Evolutionary conservation across 1,284 basidiomycete species (phyloP), one percentile per base, ranked within the genome.

Genomic region (Ceratorhiza oryzae-sativae): DNA sequence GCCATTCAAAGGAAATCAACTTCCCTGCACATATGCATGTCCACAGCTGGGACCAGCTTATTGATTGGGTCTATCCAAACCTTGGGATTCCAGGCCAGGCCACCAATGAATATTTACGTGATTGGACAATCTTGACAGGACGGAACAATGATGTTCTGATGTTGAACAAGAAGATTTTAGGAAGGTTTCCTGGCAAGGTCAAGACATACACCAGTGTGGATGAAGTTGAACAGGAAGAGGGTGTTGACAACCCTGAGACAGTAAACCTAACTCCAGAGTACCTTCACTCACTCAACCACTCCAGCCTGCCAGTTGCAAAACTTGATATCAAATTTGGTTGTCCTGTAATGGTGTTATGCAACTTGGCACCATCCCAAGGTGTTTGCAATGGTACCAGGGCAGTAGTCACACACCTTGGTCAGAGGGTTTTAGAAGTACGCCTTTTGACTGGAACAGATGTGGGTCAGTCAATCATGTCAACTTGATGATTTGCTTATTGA

Each of bases 341-440:
- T 51, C 80, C 81, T 2, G 23, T 83, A 0, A 81, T 83, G 18
- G 71, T 83, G 0, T 72, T 83, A 0, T 76, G 79, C 4, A 83
- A 83, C 60, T 73, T 83, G 0, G 74, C 74, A 34, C 78, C 79
- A 39, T 36, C 58, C 0, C 60, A 75, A 45, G 81, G 82, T 1
- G 75, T 83, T 1, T 83, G 82, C 73, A 83, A 83, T 77, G 80
- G 81, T 0, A 81, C 79, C 0, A 58, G 79, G 0, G 73, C 78
- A 62, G 60, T 79, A 1, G 6, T 83, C 0, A 71, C 48, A 1
- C 36, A 72, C 8, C 75, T 77, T 51, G 30, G 51, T 3, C 30
- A 73, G 3, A 56, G 77, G 6, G 77, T 82, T 13, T 61, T 82
- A 1, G 76, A 81, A 53, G 75, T 76, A 1, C 18, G 56, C 3